Conservation (phyloP, 139 green algal genomes). For the Yamagishiella unicocca region DNA sequence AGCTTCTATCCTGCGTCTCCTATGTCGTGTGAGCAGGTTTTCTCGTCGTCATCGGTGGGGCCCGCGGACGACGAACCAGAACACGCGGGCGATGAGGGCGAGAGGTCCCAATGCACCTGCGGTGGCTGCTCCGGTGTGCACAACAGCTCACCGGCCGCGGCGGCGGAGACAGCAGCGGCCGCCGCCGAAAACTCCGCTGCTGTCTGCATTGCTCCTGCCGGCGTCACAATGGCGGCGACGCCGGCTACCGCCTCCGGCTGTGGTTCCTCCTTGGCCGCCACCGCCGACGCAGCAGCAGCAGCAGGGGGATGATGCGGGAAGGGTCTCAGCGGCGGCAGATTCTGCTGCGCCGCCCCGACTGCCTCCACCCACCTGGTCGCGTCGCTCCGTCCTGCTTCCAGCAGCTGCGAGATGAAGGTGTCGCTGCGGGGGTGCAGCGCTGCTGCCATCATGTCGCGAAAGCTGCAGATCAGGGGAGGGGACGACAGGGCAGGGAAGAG, state of each 20-base stretch:
- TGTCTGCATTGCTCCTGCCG: not conserved
- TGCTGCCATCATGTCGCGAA: slow-evolving; percentile 5
- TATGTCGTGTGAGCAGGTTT: no score
- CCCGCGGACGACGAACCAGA: no score
- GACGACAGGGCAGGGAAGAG: not conserved
- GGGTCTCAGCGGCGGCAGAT: not conserved
- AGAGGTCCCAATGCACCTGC: not conserved
- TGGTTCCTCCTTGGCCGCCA: not conserved
- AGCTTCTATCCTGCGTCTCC: no score
- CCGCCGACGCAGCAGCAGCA: not conserved
- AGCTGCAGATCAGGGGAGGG: not conserved
- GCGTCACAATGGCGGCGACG: not conserved
- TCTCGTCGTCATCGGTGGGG: no score
- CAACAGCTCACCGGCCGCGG: no score
- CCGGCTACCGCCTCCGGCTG: not conserved
- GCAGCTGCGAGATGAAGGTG: slow-evolving; percentile 20
- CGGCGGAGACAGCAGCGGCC: not conserved
- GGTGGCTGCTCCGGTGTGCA: not conserved
- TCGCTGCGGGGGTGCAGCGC: slow-evolving; percentile 41
- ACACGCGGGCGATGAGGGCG: not conserved
- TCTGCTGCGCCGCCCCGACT: not conserved
- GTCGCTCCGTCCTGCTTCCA: slow-evolving; percentile 11
- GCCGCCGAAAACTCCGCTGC: not conserved
- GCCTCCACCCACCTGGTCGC: not conserved
- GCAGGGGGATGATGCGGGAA: not conserved